Conservation (phyloP, 495 filamentous ascomycete species). For the Aspergillus bertholletiae region DNA sequence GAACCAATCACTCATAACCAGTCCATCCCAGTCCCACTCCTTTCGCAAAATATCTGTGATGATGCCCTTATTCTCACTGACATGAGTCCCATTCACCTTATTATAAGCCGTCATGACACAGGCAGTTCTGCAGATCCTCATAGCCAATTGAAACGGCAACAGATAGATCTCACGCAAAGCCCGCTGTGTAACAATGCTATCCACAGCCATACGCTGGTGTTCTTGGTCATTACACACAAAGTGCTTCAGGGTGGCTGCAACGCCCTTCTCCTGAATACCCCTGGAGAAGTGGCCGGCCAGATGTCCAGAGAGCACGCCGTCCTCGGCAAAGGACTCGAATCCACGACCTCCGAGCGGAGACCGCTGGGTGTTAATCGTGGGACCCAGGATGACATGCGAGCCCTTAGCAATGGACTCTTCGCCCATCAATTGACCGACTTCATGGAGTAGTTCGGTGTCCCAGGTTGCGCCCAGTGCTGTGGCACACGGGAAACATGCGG, state of each 20-base stretch:
- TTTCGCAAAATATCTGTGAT: constrained; percentile 62
- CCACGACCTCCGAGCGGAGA: constrained; percentile 73
- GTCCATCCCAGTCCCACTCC: constrained; percentile 69
- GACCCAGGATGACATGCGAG: constrained; percentile 66
- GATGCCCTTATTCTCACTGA: constrained; percentile 61
- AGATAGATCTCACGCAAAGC: constrained; percentile 76
- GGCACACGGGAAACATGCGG: constrained; percentile 67
- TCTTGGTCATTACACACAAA: constrained; percentile 84
- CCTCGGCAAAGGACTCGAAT: constrained; percentile 79
- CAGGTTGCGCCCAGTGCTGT: constrained; percentile 71
- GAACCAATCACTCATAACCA: constrained; percentile 72
- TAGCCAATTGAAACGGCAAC: constrained; percentile 68
- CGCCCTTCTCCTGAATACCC: constrained; percentile 67
- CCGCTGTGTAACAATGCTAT: constrained; percentile 63
- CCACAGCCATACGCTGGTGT: constrained; percentile 63
- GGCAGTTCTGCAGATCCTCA: constrained; percentile 59
- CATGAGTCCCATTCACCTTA: constrained; percentile 67
- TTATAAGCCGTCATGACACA: constrained; percentile 78
- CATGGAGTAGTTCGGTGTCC: constrained; percentile 57
- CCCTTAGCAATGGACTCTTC: constrained; percentile 69
- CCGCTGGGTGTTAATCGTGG: constrained; percentile 76
- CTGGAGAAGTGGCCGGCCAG: constrained; percentile 63
- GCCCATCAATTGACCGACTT: constrained; percentile 60
- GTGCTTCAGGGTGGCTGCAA: constrained; percentile 74
- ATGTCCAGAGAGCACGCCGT: constrained; percentile 67